Base-by-base conservation (phyloP, 164 flowering plant genomes). In the Malania oleifera region DNA sequence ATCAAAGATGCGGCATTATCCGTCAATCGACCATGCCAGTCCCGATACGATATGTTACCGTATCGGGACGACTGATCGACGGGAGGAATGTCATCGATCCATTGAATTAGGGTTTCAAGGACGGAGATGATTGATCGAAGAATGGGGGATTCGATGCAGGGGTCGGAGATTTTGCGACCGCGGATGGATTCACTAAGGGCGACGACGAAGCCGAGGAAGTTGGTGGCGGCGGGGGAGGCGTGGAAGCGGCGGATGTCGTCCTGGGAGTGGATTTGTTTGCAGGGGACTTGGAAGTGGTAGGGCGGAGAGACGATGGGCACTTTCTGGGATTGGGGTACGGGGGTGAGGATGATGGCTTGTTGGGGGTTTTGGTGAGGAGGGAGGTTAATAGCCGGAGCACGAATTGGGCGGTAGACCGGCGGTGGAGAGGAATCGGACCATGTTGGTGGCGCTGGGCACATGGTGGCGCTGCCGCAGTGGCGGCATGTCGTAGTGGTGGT, bases 161-260 rank as follows among this genome's bases (percentile, higher is more conserved):
- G 78, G 50, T 87, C 90, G 44, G 97, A 89, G 52, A 89, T 75
- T 62, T 86, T 92, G 52, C 38, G 81, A 38, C 78, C 71, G 23
- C 82, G 86, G 39, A 81, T 68, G 57, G 96, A 87, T 3, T 81
- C 82, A 34, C 91, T 82, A 40, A 92, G 81, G 9, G 89, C 66
- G 51, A 76, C 97, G 57, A 87, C 61, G 81, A 87, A 92, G 50
- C 95, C 93, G 41, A 92, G 79, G 75, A 87, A 92, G 67, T 86
- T 79, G 14, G 62, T 50, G 26, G 74, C 75, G 55, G 82, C 40
- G 13, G 61, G 60, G 45, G 98, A 87, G 43, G 72, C 66, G 58
- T 74, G 77, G 76, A 92, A 86, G 35, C 63, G 77, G 52, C 70
- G 75, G 56, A 85, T 64, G 67, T 92, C 90, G 59, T 75, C 79